phyloP scores from a whole-genome alignment of 352 stramenopile species.

The Pythium scleroteichum region DNA sequence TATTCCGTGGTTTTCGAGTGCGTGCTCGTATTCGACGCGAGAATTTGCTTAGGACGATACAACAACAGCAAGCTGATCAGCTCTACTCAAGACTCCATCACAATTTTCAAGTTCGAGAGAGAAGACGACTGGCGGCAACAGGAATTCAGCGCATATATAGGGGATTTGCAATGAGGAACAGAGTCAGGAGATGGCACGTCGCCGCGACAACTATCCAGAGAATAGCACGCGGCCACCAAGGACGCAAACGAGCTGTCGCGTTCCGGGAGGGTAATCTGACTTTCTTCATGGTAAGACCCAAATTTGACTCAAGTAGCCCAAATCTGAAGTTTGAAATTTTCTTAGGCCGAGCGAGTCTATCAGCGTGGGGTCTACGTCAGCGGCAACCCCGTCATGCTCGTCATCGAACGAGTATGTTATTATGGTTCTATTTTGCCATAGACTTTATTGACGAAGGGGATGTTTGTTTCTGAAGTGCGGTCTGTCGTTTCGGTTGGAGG shows the following conservation, averaged over 20 bases:
- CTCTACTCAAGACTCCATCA: constrained; percentile 31
- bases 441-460: background rate
- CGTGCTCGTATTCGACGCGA: constrained; percentile 48
- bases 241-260: constrained; percentile 50
- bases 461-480: constrained; percentile 39
- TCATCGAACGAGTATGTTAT: constrained; percentile 56
- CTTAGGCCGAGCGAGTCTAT: constrained; percentile 50
- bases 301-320: background rate
- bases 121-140: constrained; percentile 41
- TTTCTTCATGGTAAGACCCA: constrained; percentile 51
- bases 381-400: constrained; percentile 46
- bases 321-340: background rate
- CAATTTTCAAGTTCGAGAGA: constrained; percentile 42
- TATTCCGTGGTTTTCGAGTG: constrained; percentile 62
- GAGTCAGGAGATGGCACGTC: constrained; percentile 32
- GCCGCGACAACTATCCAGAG: constrained; percentile 50
- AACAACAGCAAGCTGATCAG: constrained; percentile 52
- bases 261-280: constrained; percentile 69
- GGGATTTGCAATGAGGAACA: constrained; percentile 39
- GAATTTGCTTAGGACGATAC: constrained; percentile 41
- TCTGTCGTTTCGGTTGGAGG: constrained; percentile 62
- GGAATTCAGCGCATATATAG: constrained; percentile 65
- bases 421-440: background rate
- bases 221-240: constrained; percentile 51
- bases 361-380: constrained; percentile 59